phyloP scores from a whole-genome alignment of 2,329 filamentous ascomycete genomes.

The Cladophialophora chaetospira region DNA sequence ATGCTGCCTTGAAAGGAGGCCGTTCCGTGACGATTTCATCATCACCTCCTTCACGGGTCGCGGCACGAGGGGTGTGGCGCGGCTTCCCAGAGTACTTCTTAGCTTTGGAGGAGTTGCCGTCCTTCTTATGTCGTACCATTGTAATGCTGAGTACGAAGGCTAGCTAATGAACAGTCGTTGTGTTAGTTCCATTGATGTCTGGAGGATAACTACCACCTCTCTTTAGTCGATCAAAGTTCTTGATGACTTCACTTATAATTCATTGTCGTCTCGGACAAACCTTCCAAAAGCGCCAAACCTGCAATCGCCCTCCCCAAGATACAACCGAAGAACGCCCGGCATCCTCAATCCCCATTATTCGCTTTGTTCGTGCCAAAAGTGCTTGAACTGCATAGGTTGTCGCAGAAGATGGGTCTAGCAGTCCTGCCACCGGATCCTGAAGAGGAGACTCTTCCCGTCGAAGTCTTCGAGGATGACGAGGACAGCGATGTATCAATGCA shows the following conservation, averaged over 20 bases:
- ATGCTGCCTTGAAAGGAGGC: conserved; percentile 80
- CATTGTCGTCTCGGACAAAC: too few species aligned
- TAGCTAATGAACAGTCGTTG: too few species aligned
- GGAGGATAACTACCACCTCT: too few species aligned
- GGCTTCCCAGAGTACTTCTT: conserved; percentile 68
- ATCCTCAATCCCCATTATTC: too few species aligned
- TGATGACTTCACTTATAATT: too few species aligned
- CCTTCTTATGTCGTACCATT: conserved; percentile 98
- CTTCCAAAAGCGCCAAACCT: too few species aligned
- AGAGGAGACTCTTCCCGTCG: conserved; percentile 35
- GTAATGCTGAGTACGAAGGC: too few species aligned
- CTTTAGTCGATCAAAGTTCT: too few species aligned
- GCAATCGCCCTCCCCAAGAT: too few species aligned
- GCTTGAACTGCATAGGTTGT: too few species aligned
- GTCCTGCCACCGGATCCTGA: conserved; percentile 57
- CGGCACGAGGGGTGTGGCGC: conserved; percentile 53
- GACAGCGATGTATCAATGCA: conserved; percentile 54
- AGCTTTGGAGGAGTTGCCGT: conserved; percentile 69
- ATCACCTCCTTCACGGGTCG: conserved; percentile 49
- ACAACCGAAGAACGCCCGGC: conserved; percentile 7
- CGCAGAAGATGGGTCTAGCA: conserved; percentile 61
- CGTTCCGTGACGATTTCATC: conserved; percentile 40
- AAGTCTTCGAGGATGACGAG: conserved; percentile 42
- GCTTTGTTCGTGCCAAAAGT: too few species aligned
- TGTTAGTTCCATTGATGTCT: too few species aligned